Conservation (phyloP, 192 early-diverging fungal species). For the Phlyctochytrium bullatum region DNA sequence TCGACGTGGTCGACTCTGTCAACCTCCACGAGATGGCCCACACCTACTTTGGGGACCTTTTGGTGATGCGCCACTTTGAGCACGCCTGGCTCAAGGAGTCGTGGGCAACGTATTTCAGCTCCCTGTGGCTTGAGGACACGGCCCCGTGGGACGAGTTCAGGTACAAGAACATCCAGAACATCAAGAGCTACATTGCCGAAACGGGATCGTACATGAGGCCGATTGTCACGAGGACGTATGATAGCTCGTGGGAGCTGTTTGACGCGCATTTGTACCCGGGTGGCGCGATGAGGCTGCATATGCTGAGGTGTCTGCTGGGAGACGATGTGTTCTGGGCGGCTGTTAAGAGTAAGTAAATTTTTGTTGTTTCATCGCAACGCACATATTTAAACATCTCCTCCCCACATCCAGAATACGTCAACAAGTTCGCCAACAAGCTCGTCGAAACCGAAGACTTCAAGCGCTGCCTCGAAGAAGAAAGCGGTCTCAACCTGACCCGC, state of each 20-base stretch:
- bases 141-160: conserved; percentile 33
- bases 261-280: conserved; percentile 55
- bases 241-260: conserved; percentile 51
- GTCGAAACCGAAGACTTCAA: conserved; percentile 63
- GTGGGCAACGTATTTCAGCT: conserved; percentile 53
- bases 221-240: conserved; percentile 48
- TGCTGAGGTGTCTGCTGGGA: conserved; percentile 48
- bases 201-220: conserved; percentile 37
- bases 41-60: conserved; percentile 55
- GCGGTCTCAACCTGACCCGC: conserved; percentile 70
- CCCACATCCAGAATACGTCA: conserved; percentile 32
- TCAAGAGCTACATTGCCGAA: conserved; percentile 31
- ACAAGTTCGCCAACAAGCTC: conserved; percentile 30
- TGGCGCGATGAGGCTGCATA: conserved; percentile 49
- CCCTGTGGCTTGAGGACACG: conserved; percentile 35
- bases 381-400: background rate
- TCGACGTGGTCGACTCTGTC: conserved; percentile 24
- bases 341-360: conserved; percentile 32
- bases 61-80: conserved; percentile 59
- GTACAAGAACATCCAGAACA: conserved; percentile 29
- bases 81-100: conserved; percentile 60
- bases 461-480: conserved; percentile 70
- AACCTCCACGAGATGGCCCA: conserved; percentile 60
- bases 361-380: background rate
- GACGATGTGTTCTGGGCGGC: conserved; percentile 49